A percentile compares a stretch with the other conserved stretches of the same genome.
phyloP scores from a whole-genome alignment of 2,329 filamentous ascomycete genomes.

The Stagonosporopsis rhizophila region DNA sequence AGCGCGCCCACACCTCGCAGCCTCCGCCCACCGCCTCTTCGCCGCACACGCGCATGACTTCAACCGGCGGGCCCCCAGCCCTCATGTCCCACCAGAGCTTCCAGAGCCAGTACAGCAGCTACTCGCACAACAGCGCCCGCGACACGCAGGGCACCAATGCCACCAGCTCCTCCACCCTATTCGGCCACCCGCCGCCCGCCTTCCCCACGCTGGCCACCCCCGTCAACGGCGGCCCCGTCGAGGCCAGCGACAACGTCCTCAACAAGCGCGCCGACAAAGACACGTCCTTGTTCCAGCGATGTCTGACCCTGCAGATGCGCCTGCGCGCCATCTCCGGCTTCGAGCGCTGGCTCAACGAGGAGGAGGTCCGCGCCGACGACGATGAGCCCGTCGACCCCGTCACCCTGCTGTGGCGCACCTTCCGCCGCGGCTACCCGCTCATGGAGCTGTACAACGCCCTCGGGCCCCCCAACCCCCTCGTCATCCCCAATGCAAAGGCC shows the following conservation, averaged over 20 bases:
- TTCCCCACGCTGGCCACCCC: conserved; percentile 45
- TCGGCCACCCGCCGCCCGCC: conserved; percentile 46
- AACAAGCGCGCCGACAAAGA: conserved; percentile 95
- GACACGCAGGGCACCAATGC: conserved; percentile 57
- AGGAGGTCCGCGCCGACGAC: conserved; percentile 71
- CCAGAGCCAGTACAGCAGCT: conserved; percentile 57
- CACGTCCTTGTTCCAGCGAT: conserved; percentile 93
- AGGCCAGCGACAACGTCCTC: conserved; percentile 92
- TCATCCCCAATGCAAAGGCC: conserved; percentile 68
- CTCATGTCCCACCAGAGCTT: conserved; percentile 56
- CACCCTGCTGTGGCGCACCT: conserved; percentile 86
- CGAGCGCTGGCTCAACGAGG: conserved; percentile 73
- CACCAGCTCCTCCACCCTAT: conserved; percentile 55
- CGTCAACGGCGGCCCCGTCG: conserved; percentile 66
- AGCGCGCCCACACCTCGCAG: conserved; percentile 33
- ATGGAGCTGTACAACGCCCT: conserved; percentile 89
- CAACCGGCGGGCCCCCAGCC: conserved; percentile 45
- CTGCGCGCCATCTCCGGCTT: conserved; percentile 85
- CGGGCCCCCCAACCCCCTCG: conserved; percentile 71
- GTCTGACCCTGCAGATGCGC: conserved; percentile 81
- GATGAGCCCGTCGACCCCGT: conserved; percentile 72
- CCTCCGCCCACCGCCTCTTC: conserved; percentile 31
- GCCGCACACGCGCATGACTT: conserved; percentile 44
- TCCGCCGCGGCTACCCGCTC: conserved; percentile 83
- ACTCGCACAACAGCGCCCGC: conserved; percentile 55